Conservation (phyloP, 2,329 filamentous ascomycete genomes). For the Pseudogymnoascus sp. region DNA sequence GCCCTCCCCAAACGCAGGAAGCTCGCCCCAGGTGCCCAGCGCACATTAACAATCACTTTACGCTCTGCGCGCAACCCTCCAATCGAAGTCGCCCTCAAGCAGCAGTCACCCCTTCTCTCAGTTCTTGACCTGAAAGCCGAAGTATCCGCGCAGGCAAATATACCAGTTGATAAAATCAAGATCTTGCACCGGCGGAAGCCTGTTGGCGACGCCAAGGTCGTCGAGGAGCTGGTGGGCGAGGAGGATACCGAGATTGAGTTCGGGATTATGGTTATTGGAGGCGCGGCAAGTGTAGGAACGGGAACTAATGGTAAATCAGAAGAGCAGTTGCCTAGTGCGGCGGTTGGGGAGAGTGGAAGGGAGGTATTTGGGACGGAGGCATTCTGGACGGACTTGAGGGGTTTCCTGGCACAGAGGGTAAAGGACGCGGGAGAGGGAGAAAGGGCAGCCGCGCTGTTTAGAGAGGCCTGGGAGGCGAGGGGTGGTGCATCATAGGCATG, state of each 20-base stretch:
- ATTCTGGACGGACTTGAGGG: conserved; percentile 82
- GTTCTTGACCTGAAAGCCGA: conserved; percentile 69
- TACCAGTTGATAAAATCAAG: conserved; percentile 72
- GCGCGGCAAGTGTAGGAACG: conserved; percentile 37
- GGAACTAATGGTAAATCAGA: conserved; percentile 27
- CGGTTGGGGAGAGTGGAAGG: conserved; percentile 43
- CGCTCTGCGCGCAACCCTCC: conserved; percentile 71
- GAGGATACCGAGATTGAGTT: conserved; percentile 59
- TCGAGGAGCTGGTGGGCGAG: conserved; percentile 60
- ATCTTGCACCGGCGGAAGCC: conserved; percentile 84
- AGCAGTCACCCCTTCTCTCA: conserved; percentile 58
- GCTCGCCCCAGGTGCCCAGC: conserved; percentile 44
- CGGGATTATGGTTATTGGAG: conserved; percentile 80
- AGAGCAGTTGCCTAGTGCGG: conserved; percentile 25
- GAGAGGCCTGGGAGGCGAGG: conserved; percentile 53
- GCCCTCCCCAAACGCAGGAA: conserved; percentile 38
- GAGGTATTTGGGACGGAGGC: conserved; percentile 57
- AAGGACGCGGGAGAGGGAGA: conserved; percentile 60
- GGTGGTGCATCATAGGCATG: background rate
- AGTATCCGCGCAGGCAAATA: conserved; percentile 53
- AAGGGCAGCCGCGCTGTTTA: conserved; percentile 59
- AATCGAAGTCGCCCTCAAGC: conserved; percentile 56
- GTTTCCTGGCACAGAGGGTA: conserved; percentile 70
- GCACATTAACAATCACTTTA: conserved; percentile 50
- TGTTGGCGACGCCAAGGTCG: conserved; percentile 63